Conservation (phyloP, 2,329 filamentous ascomycete species). For the Ceratocystis ficicola region DNA sequence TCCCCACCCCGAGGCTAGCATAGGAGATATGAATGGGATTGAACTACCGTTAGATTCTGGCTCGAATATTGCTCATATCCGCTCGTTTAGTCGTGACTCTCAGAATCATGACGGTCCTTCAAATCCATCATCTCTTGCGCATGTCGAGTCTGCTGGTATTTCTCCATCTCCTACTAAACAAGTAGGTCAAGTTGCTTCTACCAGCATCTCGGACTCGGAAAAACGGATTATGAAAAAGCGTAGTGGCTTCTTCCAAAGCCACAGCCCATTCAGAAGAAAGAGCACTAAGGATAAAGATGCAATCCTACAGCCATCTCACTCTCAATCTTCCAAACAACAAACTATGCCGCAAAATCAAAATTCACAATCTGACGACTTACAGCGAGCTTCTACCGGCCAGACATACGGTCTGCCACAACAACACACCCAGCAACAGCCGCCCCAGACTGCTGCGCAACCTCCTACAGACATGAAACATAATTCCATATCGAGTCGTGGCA, state of each 20-base stretch:
- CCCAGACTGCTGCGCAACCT: not conserved
- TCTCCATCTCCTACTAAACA: constrained; percentile 64
- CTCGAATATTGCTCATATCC: constrained; percentile 44
- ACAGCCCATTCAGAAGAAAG: constrained; percentile 85
- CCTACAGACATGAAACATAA: constrained; percentile 28
- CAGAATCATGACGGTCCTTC: constrained; percentile 72
- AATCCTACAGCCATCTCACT: constrained; percentile 17
- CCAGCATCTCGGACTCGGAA: constrained; percentile 51
- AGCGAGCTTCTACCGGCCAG: constrained; percentile 11
- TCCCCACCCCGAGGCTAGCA: constrained; percentile 85
- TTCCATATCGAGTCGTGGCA: constrained; percentile 40
- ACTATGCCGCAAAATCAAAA: constrained; percentile 3
- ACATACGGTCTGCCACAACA: constrained; percentile 1
- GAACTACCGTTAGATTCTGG: constrained; percentile 46
- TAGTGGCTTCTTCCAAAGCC: constrained; percentile 86
- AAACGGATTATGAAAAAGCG: constrained; percentile 57
- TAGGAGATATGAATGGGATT: constrained; percentile 91
- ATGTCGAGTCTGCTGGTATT: constrained; percentile 64
- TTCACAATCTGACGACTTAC: constrained; percentile 10
- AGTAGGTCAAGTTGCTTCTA: constrained; percentile 32
- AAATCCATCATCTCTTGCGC: constrained; percentile 78
- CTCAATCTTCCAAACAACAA: constrained; percentile 5
- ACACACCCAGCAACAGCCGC: constrained; percentile 2
- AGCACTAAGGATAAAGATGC: constrained; percentile 56
- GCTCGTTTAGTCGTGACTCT: constrained; percentile 75